phyloP scores from a whole-genome alignment of 495 filamentous ascomycete species.

The Niebla homalea region DNA sequence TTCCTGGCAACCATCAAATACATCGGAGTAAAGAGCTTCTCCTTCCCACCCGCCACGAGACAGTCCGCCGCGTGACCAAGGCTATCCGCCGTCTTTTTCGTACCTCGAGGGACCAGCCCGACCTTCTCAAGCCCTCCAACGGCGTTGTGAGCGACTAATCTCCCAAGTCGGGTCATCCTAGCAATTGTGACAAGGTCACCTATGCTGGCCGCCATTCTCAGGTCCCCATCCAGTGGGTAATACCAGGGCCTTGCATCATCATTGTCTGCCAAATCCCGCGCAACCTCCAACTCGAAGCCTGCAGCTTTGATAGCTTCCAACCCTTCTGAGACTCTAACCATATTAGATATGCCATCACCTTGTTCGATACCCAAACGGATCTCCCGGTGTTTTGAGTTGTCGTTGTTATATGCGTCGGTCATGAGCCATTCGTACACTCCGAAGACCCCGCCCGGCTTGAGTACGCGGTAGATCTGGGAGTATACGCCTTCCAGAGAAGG shows the following conservation, averaged over 20 bases:
- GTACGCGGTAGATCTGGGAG: conserved; percentile 81
- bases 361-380: conserved; percentile 93
- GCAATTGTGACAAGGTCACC: conserved; percentile 76
- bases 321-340: conserved; percentile 82
- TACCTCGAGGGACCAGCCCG: conserved; percentile 65
- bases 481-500: conserved; percentile 93
- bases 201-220: conserved; percentile 67
- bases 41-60: conserved; percentile 77
- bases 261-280: conserved; percentile 84
- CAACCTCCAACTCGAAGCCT: conserved; percentile 71
- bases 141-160: conserved; percentile 62
- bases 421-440: conserved; percentile 99
- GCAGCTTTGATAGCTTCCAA: conserved; percentile 75
- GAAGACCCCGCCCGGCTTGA: conserved; percentile 93
- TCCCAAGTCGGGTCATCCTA: conserved; percentile 81
- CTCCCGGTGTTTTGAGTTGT: conserved; percentile 72
- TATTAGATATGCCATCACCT: conserved; percentile 96
- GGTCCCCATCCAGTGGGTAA: conserved; percentile 74
- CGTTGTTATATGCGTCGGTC: conserved; percentile 90
- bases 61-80: conserved; percentile 73
- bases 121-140: conserved; percentile 66
- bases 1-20: conserved; percentile 97
- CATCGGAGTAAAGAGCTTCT: conserved; percentile 97
- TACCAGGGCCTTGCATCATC: conserved; percentile 79
- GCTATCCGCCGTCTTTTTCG: conserved; percentile 90